A percentile compares a stretch with the other conserved stretches of the same genome.
These are phyloP conservation scores for Trichosphaerium sp. DNA, from an alignment of 78 protist species.

Conservation along the genomic window DNA sequence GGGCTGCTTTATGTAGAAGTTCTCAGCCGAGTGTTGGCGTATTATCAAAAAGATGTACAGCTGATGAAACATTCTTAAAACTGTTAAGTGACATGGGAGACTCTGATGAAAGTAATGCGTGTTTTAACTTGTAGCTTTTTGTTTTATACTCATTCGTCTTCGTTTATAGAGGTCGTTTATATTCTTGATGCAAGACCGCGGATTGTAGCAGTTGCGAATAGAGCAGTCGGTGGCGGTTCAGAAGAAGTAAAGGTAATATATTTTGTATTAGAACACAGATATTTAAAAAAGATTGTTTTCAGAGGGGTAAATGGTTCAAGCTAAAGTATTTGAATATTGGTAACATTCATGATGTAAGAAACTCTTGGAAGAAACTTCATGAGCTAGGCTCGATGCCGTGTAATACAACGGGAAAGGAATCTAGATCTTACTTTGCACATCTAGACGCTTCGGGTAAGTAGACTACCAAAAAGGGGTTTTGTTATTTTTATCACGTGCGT, in stretches of 20 bases:
- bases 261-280: no score
- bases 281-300: no score
- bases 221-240: constrained; percentile 61
- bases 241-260: constrained; percentile 39
- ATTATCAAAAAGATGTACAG: no score
- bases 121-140: no score
- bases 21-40: no score
- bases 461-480: constrained; percentile 20
- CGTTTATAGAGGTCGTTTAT: no score
- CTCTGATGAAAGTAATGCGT: no score
- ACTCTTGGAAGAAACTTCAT: constrained; percentile 6
- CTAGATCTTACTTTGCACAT: constrained; percentile 4
- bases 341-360: constrained; percentile 78
- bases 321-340: constrained; percentile 45
- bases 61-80: no score
- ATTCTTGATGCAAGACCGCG: constrained; percentile 40
- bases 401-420: background rate
- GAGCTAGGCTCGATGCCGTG: background rate
- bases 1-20: no score
- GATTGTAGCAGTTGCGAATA: constrained; percentile 17
- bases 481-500: no score
- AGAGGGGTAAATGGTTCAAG: background rate
- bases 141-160: no score
- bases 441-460: constrained; percentile 39
- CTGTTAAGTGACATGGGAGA: no score